Base-by-base conservation (phyloP, 495 filamentous ascomycete genomes). In the Penicillium simplicissimum region DNA sequence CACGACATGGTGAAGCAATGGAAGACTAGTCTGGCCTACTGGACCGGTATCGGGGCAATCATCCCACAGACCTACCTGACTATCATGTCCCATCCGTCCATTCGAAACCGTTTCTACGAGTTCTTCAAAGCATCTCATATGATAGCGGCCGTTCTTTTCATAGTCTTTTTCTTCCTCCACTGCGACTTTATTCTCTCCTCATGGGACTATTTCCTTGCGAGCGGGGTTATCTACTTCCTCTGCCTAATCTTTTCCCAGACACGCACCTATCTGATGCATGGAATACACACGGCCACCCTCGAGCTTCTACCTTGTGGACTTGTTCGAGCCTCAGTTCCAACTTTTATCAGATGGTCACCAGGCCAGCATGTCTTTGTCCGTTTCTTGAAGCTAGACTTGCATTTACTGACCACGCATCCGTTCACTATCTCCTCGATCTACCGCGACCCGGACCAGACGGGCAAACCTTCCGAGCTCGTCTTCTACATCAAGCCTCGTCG, bases 141-240 rank as follows among this genome's bases (percentile, higher is more conserved):
- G 34, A 9, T 80, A 23, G 79, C 76, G 8, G 77, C 76, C 5
- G 49, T 77, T 19, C 55, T 83, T 0, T 85, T 83, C 54, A 66
- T 81, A 2, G 53, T 84, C 2, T 80, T 81, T 58, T 79, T 84
- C 55, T 83, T 83, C 61, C 71, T 80, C 17, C 68, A 71, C 43
- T 71, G 68, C n/a, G 60, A 71, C 19, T 66, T 64, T 48, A 58
- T 71, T 0, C 72, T 88, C 11, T 76, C 78, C 4, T 85, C 83
- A 35, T 86, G 84, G 79, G 82, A 86, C 64, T 88, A 88, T 65
- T 87, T 87, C 62, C 84, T 87, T 63, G 82, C 83, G 7, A 76
- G 81, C 0, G 82, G 69, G 0, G 72, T 74, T 1, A 62, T 88
- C 23, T 87, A 85, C 67, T 52, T 79, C 7, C 33, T 71, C 2